Evolutionary conservation across 345 rosid species (phyloP).

Genomic region (Syzygium grande): DNA sequence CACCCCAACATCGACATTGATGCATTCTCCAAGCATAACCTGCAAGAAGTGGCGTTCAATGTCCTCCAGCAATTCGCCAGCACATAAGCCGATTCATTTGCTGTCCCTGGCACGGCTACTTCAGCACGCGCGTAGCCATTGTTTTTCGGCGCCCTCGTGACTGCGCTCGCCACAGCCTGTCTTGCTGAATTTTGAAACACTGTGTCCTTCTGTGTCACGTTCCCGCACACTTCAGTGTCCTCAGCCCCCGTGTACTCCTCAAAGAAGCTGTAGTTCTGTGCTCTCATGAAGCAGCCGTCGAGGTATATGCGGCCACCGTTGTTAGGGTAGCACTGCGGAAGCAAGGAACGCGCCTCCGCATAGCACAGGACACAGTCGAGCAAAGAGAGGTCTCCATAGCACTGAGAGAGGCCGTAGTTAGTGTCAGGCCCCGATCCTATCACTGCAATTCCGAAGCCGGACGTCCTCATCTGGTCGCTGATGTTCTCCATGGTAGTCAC

Average conservation of each 20-base stretch:
- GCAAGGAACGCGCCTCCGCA: constrained; percentile 79
- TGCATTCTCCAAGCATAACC: constrained; percentile 62
- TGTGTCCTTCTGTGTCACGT: constrained; percentile 27
- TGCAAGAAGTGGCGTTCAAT: constrained; percentile 53
- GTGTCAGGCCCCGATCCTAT: constrained; percentile 66
- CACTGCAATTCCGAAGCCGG: constrained; percentile 53
- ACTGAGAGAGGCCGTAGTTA: constrained; percentile 79
- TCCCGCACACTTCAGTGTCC: constrained; percentile 62
- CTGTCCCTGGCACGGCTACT: constrained; percentile 19
- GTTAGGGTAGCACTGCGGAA: constrained; percentile 82
- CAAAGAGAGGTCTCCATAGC: constrained; percentile 75
- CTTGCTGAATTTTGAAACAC: constrained; percentile 37
- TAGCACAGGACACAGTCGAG: constrained; percentile 86
- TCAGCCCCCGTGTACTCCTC: constrained; percentile 49
- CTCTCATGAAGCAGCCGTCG: constrained; percentile 95
- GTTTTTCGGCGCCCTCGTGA: constrained; percentile 32
- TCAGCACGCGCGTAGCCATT: constrained; percentile 39
- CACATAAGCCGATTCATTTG: constrained; percentile 49
- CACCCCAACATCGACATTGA: constrained; percentile 49
- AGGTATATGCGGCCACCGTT: constrained; percentile 76
- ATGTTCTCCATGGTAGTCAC: constrained; percentile 78
- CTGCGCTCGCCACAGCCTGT: constrained; percentile 34
- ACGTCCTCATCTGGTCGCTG: constrained; percentile 46
- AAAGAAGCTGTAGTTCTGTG: constrained; percentile 77
- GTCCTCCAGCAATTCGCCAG: constrained; percentile 83